phyloP scores from a whole-genome alignment of 345 rosid species.

The Gossypium arboreum region DNA sequence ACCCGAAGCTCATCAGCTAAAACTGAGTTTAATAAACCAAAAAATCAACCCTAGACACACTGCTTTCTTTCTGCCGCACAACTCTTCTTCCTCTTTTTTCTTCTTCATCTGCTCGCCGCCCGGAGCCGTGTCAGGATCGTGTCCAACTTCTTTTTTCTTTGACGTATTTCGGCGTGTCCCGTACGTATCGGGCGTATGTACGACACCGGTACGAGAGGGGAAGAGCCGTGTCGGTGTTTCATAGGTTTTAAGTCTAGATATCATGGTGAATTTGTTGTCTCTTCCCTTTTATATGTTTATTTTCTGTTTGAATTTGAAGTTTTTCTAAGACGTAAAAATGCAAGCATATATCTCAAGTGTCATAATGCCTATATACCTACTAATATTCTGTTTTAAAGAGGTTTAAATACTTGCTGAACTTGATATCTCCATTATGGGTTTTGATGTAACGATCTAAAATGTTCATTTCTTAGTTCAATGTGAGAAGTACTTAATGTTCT shows the following conservation, averaged over 20 bases:
- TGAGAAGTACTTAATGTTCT: background rate
- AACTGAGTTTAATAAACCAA: no score
- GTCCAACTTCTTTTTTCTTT: no score
- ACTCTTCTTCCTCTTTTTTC: no score
- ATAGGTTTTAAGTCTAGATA: background rate
- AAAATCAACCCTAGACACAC: no score
- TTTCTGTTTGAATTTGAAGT: background rate
- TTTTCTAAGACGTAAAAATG: background rate
- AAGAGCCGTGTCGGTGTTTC: no score
- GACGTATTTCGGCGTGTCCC: no score
- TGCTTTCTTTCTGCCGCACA: no score
- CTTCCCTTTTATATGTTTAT: background rate
- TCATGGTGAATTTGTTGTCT: background rate
- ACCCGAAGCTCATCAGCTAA: no score
- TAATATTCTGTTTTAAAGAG: background rate
- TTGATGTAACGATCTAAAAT: background rate
- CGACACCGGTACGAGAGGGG: no score
- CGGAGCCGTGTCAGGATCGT: no score
- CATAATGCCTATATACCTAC: background rate
- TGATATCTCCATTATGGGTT: background rate
- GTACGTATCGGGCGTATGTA: no score
- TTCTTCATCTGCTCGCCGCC: no score
- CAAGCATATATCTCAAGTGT: background rate
- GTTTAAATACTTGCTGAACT: background rate
- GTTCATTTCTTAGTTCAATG: background rate